These are phyloP conservation scores for Quercus aquifolioides DNA, from an alignment of 306 rosid species.

Conservation along the genomic window DNA sequence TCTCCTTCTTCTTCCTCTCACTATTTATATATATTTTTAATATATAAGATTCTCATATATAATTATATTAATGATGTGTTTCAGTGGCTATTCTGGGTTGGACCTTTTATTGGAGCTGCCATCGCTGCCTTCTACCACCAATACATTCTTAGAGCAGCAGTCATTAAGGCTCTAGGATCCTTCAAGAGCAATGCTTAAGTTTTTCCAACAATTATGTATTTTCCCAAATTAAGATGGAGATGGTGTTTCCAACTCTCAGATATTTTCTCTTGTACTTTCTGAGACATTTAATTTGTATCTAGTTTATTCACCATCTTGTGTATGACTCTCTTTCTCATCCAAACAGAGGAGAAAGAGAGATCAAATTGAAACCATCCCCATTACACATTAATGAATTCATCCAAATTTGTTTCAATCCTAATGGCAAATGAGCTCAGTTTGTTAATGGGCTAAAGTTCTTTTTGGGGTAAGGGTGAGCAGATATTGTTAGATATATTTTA, in stretches of 20 bases:
- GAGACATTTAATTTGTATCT: no score
- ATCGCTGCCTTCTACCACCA: constrained; percentile 87
- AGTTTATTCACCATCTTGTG: background rate
- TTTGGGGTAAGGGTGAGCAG: no score
- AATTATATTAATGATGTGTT: background rate
- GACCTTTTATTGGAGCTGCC: constrained; percentile 84
- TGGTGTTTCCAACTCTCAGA: constrained; percentile 2
- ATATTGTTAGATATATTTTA: no score
- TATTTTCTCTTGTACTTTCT: no score
- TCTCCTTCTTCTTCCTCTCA: no score
- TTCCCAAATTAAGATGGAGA: background rate
- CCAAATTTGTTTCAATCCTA: background rate
- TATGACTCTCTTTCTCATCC: background rate
- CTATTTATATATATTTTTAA: no score
- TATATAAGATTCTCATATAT: background rate
- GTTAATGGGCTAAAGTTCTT: background rate
- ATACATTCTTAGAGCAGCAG: constrained; percentile 69
- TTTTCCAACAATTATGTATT: background rate
- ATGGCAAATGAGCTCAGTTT: constrained; percentile 33
- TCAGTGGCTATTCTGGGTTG: constrained; percentile 98
- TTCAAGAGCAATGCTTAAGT: constrained; percentile 82
- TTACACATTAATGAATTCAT: background rate
- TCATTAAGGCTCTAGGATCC: constrained; percentile 84
- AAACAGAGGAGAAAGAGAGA: background rate
- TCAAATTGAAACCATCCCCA: background rate